Evolutionary conservation across 2,329 filamentous ascomycete genomes (phyloP).

Genomic region (Hyphodiscus sp.): DNA sequence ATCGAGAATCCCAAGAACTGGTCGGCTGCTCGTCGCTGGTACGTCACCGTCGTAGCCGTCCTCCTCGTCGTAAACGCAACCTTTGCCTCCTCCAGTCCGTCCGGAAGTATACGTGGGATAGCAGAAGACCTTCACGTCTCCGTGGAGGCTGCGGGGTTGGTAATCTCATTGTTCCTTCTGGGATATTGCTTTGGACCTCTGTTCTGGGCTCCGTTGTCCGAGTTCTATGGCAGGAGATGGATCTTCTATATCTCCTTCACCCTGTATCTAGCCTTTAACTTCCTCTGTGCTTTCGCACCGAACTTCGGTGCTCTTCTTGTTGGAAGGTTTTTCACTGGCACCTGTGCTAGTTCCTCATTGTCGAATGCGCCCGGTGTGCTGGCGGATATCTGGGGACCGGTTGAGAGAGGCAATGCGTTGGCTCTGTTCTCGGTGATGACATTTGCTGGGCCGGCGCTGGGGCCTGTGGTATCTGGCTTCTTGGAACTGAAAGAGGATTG

Average conservation of each 20-base stretch:
- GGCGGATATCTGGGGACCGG: constrained; percentile 52
- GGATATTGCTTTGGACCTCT: constrained; percentile 40
- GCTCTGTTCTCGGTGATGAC: constrained; percentile 58
- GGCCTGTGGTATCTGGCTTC: constrained; percentile 46
- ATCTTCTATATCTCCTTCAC: constrained; percentile 54
- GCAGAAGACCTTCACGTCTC: constrained; percentile 31
- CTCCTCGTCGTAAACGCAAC: constrained; percentile 36
- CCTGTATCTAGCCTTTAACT: constrained; percentile 55
- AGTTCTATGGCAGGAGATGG: constrained; percentile 54
- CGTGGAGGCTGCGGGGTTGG: constrained; percentile 34
- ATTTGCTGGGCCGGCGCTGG: constrained; percentile 49
- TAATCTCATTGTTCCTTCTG: constrained; percentile 39
- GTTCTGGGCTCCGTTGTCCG: constrained; percentile 34
- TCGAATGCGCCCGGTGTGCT: constrained; percentile 58
- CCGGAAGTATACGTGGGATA: constrained; percentile 34
- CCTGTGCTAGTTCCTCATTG: constrained; percentile 54
- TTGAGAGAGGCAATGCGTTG: constrained; percentile 50
- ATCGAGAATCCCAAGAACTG: constrained; percentile 39
- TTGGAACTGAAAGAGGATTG: constrained; percentile 46
- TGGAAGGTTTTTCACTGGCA: constrained; percentile 59
- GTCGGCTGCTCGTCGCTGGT: constrained; percentile 32
- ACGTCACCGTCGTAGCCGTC: constrained; percentile 33
- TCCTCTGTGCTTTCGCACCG: constrained; percentile 49
- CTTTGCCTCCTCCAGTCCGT: constrained; percentile 36
- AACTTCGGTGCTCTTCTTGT: constrained; percentile 55